Evolutionary conservation across 768 basidiomycete genomes (phyloP).

Genomic region (Tremella yokohamensis): DNA sequence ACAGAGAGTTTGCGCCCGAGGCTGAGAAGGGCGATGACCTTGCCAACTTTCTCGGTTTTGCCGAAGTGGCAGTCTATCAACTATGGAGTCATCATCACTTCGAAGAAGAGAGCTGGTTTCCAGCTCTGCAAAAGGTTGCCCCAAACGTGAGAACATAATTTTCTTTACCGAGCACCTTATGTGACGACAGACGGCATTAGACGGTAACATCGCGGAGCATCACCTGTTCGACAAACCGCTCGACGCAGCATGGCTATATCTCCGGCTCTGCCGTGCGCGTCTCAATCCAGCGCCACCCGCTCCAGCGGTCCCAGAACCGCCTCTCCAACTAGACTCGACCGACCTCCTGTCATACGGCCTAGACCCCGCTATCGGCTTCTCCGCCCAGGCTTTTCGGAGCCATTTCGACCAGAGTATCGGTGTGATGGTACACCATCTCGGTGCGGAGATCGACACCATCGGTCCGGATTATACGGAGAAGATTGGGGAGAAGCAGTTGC

Average conservation of each 20-base stretch:
- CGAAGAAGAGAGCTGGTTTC: neutral
- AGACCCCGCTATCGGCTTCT: constrained; percentile 12
- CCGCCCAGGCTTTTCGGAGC: constrained; percentile 6
- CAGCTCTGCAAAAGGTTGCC: neutral
- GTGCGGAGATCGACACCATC: constrained; percentile 21
- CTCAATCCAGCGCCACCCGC: neutral
- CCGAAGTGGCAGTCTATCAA: constrained; percentile 17
- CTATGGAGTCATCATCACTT: constrained; percentile 15
- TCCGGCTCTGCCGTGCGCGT: constrained; percentile 10
- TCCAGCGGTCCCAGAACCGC: constrained; percentile 14
- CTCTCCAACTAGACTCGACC: neutral
- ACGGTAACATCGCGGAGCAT: constrained; percentile 17
- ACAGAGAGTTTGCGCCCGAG: constrained; percentile 2
- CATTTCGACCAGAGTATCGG: constrained; percentile 14
- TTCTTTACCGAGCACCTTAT: too few relatives aligned
- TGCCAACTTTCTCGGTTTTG: constrained; percentile 17
- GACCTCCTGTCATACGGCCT: neutral
- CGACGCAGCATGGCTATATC: constrained; percentile 17
- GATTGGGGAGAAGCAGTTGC: constrained; percentile 10
- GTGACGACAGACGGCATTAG: too few relatives aligned
- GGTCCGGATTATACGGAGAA: constrained; percentile 14
- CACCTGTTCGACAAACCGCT: constrained; percentile 16
- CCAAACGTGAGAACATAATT: too few relatives aligned
- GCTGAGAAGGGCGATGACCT: constrained; percentile 17
- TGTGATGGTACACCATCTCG: constrained; percentile 11